Percentiles rank a stretch among this genome's conserved stretches.
Conservation (phyloP, 805 yeast genomes). For the Kurtzmaniella cleridarum region DNA sequence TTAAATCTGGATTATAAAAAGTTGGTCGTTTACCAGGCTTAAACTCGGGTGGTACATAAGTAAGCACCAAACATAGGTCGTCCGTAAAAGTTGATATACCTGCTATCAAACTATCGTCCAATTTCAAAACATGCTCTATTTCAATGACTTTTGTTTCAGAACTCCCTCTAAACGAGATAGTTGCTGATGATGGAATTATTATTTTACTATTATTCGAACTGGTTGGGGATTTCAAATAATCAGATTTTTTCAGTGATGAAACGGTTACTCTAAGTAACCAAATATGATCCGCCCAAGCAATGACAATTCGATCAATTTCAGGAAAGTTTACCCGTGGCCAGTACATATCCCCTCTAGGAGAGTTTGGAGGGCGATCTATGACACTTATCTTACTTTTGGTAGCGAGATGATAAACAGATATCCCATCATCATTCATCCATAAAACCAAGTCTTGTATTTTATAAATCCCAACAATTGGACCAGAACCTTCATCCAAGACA, state of each 20-base stretch:
- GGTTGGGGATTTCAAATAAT: conserved; percentile 2
- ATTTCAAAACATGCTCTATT: conserved; percentile 44
- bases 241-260: neutral
- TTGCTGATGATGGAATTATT: conserved; percentile 46
- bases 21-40: conserved; percentile 11
- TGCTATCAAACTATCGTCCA: conserved; percentile 53
- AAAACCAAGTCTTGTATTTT: conserved; percentile 60
- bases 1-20: conserved; percentile 64
- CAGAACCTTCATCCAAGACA: conserved; percentile 51
- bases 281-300: conserved; percentile 80
- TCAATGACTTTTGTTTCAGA: conserved; percentile 38
- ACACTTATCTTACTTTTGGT: conserved; percentile 44
- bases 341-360: conserved; percentile 68
- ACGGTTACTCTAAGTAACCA: conserved; percentile 58
- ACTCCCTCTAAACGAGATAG: conserved; percentile 45
- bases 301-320: conserved; percentile 58
- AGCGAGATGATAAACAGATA: conserved; percentile 57
- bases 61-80: conserved; percentile 58
- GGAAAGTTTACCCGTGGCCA: conserved; percentile 73
- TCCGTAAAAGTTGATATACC: conserved; percentile 77
- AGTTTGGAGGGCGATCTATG: conserved; percentile 51
- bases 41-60: conserved; percentile 41
- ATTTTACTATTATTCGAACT: conserved; percentile 27
- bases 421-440: conserved; percentile 84
- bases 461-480: conserved; percentile 66